Evolutionary conservation across 169 alveolate genomes (phyloP), one percentile per base, ranked within the genome.

Genomic region (Amoebophrya sp.): DNA sequence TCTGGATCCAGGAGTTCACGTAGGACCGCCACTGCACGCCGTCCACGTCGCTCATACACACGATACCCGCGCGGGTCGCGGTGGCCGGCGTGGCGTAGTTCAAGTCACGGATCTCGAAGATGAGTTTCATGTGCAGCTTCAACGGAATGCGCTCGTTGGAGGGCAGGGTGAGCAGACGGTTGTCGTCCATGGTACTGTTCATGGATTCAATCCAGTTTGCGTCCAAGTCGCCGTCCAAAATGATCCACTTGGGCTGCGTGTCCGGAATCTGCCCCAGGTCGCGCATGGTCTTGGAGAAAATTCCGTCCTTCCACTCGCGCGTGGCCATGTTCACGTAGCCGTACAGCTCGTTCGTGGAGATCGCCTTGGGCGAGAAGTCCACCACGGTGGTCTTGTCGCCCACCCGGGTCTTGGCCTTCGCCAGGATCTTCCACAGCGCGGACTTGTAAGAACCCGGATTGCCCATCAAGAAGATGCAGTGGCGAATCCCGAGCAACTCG

Each of bases 41-140:
- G 77, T 94, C 95, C 55, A 95, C 95, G 92, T 97, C 98, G 83
- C 98, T 96, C 91, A 97, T 97, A 93, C 96, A 98, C 54, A 98
- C 97, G 93, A 98, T 97, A 94, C 99, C 99, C 33, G 99, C 99
- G 92, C 99, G 95, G 41, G 99, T 97, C 53, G 97, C 98, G 29
- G 99, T 98, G 89, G 99, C 99, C n/a, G 98, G 99, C 32, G 99
- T 97, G 77, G 99, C 99, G 94, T 96, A 98, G 94, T 97, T 95
- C 93, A 98, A 96, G 95, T 98, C 99, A 91, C 99, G 97, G 92
- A 98, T 97, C 95, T 98, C 99, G 95, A 98, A 98, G 94, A 98
- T 95, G 97, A 97, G 95, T 95, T 98, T 97, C 99, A 98, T 98
- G 94, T 97, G 98, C 91, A 97, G 97, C 95, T 96, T 96, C 92